phyloP scores from a whole-genome alignment of 208 protist genomes.

The Trypanosoma melophagium region DNA sequence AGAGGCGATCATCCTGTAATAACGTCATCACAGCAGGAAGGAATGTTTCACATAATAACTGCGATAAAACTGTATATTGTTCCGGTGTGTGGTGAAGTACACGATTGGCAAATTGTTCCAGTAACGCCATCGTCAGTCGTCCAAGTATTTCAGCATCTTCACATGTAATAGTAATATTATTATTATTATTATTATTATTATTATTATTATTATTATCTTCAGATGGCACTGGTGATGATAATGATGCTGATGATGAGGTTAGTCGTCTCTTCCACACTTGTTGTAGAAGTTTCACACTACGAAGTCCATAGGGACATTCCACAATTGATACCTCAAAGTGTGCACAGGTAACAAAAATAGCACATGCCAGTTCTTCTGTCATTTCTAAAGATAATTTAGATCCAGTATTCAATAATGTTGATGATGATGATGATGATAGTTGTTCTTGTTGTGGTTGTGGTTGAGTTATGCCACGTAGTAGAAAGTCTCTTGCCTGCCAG shows the following conservation, averaged over 20 bases:
- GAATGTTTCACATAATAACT: conserved; percentile 25
- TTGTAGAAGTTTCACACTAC: conserved; percentile 18
- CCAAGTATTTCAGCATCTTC: conserved; percentile 17
- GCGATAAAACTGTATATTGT: background rate
- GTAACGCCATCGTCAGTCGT: conserved; percentile 12
- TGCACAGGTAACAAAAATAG: conserved; percentile 19
- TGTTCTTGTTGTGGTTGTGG: background rate
- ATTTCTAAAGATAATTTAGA: background rate
- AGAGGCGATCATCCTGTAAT: conserved; percentile 9
- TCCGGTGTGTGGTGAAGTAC: background rate
- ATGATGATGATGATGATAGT: background rate
- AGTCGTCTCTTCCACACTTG: conserved; percentile 12
- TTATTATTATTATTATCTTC: background rate
- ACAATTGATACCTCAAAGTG: conserved; percentile 27
- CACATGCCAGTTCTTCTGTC: conserved; percentile 22
- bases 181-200: conserved; percentile 1
- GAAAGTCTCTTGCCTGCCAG: conserved; percentile 24
- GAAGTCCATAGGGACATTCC: conserved; percentile 24
- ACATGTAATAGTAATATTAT: background rate
- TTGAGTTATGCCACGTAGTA: conserved; percentile 11
- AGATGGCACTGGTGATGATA: background rate
- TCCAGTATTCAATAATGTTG: background rate
- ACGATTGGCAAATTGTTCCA: conserved; percentile 18
- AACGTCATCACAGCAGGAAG: conserved; percentile 17
- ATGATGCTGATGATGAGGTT: background rate